Conservation (phyloP, 2,329 filamentous ascomycete species). For the Ilyonectria destructans region DNA sequence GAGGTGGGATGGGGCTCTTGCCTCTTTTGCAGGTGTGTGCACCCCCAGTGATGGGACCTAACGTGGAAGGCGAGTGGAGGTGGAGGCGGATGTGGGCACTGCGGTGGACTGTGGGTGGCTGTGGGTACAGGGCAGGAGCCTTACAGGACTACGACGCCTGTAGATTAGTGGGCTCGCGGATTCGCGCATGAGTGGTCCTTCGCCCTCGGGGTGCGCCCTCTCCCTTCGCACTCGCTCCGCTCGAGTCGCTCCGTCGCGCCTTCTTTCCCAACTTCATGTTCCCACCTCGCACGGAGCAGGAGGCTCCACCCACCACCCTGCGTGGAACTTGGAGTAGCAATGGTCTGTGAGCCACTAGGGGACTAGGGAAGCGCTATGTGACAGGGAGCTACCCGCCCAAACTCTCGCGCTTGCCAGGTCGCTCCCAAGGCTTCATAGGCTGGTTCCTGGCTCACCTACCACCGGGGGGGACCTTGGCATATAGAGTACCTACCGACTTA, state of each 20-base stretch:
- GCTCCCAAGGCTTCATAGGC: background rate
- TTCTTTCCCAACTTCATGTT: conserved; percentile 12
- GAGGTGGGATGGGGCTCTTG: conserved; percentile 22
- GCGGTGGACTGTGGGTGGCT: background rate
- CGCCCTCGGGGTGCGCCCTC: conserved; percentile 2
- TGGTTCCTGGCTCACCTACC: conserved; percentile 1
- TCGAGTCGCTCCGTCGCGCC: conserved; percentile 9
- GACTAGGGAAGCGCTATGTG: conserved; percentile 19
- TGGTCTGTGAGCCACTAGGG: conserved; percentile 44
- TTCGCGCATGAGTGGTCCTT: background rate
- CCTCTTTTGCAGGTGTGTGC: conserved; percentile 9
- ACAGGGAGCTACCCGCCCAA: conserved; percentile 10
- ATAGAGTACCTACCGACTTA: no score
- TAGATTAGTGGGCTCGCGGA: background rate
- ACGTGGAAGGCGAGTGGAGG: background rate
- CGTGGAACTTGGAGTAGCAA: conserved; percentile 44
- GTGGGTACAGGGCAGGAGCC: background rate
- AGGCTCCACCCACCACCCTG: conserved; percentile 29
- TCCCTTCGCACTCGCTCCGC: no score
- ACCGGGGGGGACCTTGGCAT: background rate
- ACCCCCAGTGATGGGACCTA: conserved; percentile 1
- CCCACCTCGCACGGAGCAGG: conserved; percentile 24
- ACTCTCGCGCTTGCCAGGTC: background rate
- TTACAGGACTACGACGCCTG: background rate
- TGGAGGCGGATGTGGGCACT: background rate